Conservation (phyloP, 306 rosid genomes). For the Glycine soja region DNA sequence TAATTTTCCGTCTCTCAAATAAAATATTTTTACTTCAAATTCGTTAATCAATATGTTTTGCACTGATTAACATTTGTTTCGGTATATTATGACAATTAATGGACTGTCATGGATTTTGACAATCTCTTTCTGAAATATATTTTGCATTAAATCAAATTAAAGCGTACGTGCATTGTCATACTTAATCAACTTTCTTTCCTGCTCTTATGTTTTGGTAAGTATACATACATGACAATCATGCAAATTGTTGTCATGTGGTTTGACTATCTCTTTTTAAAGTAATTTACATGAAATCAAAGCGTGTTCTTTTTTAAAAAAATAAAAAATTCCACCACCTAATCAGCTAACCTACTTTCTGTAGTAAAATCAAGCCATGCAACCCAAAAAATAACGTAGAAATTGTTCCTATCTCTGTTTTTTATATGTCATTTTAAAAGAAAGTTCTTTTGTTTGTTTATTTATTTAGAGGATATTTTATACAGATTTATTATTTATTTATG, state of each 20-base stretch:
- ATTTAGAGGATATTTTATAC: too few relatives aligned
- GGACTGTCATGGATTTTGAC: neutral
- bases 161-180: neutral
- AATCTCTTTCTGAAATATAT: neutral
- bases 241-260: neutral
- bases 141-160: neutral
- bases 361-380: neutral
- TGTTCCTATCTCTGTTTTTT: too few relatives aligned
- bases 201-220: neutral
- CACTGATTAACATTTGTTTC: too few relatives aligned
- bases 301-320: too few relatives aligned
- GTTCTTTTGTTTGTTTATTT: too few relatives aligned
- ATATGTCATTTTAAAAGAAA: too few relatives aligned
- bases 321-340: neutral
- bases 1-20: too few relatives aligned
- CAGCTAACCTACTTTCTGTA: neutral
- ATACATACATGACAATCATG: neutral
- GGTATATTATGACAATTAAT: neutral
- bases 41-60: too few relatives aligned
- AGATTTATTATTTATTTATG: too few relatives aligned
- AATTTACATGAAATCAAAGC: neutral
- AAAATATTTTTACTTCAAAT: too few relatives aligned
- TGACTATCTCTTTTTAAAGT: neutral
- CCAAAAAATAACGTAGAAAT: too few relatives aligned
- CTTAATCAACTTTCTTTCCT: conserved; percentile 1